Base-by-base conservation (phyloP, 78 protist species). In the Paratrimastix pyriformis region DNA sequence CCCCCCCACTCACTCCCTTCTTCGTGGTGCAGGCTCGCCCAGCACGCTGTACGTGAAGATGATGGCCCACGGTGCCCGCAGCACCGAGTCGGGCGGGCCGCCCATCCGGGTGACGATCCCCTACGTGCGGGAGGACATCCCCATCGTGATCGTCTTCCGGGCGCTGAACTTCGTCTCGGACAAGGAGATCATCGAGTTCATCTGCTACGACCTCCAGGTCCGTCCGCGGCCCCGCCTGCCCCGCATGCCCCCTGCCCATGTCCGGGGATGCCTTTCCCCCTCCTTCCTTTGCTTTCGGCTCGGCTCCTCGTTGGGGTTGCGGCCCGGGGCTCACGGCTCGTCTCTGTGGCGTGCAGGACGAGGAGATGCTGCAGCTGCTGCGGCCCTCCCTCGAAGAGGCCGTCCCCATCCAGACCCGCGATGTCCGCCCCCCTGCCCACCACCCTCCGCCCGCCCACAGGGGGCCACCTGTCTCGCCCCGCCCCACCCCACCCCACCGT, bases 151-250 rank as follows among this genome's bases (percentile, higher is more conserved):
- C 46, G 86, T 93, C 43, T 94, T 97, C 84, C 84, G 97, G 1
- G 98, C 98, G 3, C 64, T 97, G 38, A 96, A 94, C 6, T 72
- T 90, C 73, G 92, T 89, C 38, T 64, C 94, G 5, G 99, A 97
- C 77, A 68, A 88, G 30, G 90, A 84, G 32, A 93, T 97, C 32
- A 74, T 96, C 11, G 93, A 88, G 76, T 87, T 87, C 74, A 86
- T 95, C 60, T 72, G 89, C 64, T 94, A 87, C 81, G 91, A 91
- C 79, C 57, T 90, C 55, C n/a, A 75, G 24, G 97, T 94, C 77
- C 37, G 37, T 3, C 21, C 70, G 33, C 70, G 0, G 32, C 32
- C 33, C 0, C 45, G 32, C 33, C 50, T 2, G 33, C 70, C 18
- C 50, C 50, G 7, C 70, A 3, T 50, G 8, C 32, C 0, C 50